Evolutionary conservation across 495 filamentous ascomycete species (phyloP).

Genomic region (Aspergillus bridgeri): DNA sequence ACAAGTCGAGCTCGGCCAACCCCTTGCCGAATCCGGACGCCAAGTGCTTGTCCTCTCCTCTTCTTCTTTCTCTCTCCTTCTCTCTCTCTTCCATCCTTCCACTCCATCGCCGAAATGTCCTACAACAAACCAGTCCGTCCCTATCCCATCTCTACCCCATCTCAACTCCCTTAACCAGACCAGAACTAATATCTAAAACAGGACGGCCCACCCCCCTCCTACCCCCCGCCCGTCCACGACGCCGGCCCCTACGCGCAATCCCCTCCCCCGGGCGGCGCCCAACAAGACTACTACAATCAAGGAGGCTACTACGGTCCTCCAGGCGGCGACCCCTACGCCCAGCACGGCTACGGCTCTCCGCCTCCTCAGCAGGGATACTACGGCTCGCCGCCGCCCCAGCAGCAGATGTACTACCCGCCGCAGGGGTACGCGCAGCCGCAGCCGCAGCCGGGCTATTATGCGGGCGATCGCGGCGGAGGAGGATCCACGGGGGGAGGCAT

Average conservation of each 20-base stretch:
- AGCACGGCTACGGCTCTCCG: constrained; percentile 21
- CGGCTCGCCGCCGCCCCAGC: constrained; percentile 27
- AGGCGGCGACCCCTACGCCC: not conserved
- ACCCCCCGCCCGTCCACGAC: constrained; percentile 33
- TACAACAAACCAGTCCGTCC: constrained; percentile 38
- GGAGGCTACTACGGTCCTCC: constrained; percentile 9
- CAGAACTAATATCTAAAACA: constrained; percentile 18
- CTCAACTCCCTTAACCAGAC: not conserved
- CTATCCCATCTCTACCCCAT: not conserved
- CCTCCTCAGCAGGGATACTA: constrained; percentile 32
- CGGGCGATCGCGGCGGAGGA: constrained; percentile 29
- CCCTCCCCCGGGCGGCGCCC: constrained; percentile 27
- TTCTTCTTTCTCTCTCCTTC: constrained; percentile 3
- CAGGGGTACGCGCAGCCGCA: constrained; percentile 41
- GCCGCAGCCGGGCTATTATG: constrained; percentile 42
- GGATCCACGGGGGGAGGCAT: constrained; percentile 35
- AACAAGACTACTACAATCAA: constrained; percentile 31
- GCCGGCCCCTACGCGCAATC: constrained; percentile 24
- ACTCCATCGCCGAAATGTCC: constrained; percentile 23
- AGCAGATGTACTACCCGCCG: constrained; percentile 43
- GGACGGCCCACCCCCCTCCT: constrained; percentile 42
- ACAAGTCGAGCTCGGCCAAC: not conserved
- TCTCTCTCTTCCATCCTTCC: not conserved
- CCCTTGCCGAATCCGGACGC: constrained; percentile 12
- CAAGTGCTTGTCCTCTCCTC: constrained; percentile 13